A percentile compares a stretch with the other conserved stretches of the same genome.
phyloP scores from a whole-genome alignment of 2,329 filamentous ascomycete genomes.

The Phoma sp. region DNA sequence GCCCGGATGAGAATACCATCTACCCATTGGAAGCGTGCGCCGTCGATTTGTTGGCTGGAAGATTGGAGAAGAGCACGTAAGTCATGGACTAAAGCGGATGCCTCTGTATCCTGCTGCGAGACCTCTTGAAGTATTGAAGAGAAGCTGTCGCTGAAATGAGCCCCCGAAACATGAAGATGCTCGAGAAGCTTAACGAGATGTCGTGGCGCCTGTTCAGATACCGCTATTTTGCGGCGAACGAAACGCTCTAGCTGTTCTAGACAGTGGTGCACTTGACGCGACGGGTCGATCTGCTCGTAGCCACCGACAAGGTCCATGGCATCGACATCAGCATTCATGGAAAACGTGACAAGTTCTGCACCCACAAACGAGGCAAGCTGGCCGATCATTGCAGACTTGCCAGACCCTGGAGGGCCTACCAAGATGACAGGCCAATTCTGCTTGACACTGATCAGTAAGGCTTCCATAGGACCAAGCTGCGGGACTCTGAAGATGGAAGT shows the following conservation, averaged over 20 bases:
- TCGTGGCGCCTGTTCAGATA: conserved; percentile 11
- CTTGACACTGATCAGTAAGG: conserved; percentile 83
- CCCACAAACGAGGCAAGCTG: conserved; percentile 82
- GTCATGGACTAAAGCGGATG: conserved; percentile 52
- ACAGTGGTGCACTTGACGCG: conserved; percentile 71
- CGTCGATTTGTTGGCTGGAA: conserved; percentile 64
- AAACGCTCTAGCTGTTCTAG: conserved; percentile 61
- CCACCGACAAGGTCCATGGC: conserved; percentile 97
- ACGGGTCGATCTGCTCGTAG: conserved; percentile 90
- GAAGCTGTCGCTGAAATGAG: conserved; percentile 3
- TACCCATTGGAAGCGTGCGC: conserved; percentile 92
- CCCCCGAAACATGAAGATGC: conserved; percentile 17
- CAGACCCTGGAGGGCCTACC: conserved; percentile 82
- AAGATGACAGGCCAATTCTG: conserved; percentile 89
- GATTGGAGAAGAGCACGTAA: conserved; percentile 60
- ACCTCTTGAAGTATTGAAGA: conserved; percentile 21
- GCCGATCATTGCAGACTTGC: conserved; percentile 81
- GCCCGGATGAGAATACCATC: conserved; percentile 92
- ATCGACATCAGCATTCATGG: conserved; percentile 93
- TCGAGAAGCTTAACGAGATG: conserved; percentile 31
- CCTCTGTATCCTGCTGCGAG: conserved; percentile 21
- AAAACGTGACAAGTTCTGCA: conserved; percentile 77
- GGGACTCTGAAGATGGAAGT: conserved; percentile 42
- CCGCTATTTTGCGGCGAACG: conserved; percentile 52
- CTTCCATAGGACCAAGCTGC: conserved; percentile 78